A percentile compares a stretch with the other conserved stretches of the same genome.
Conservation (phyloP, 495 filamentous ascomycete genomes). For the Gamarada debralockiae region DNA sequence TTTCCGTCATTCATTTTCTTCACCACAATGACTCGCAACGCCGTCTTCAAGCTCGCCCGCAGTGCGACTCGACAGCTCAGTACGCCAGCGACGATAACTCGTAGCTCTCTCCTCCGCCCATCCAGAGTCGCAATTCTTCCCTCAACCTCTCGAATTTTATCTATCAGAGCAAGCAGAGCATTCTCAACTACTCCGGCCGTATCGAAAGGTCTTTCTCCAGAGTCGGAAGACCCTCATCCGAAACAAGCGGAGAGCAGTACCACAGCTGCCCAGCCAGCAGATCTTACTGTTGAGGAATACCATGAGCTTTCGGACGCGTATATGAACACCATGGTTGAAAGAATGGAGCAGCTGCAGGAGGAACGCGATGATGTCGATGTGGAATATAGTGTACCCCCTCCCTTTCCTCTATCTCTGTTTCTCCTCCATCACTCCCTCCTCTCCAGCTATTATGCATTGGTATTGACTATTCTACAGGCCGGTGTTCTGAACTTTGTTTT, state of each 20-base stretch:
- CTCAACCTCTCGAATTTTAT: neutral
- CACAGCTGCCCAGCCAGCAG: slow-evolving; percentile 7
- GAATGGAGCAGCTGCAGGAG: slow-evolving; percentile 62
- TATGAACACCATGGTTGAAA: slow-evolving; percentile 57
- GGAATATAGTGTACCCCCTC: slow-evolving; percentile 46
- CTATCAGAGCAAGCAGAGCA: neutral
- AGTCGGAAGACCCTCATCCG: slow-evolving; percentile 20
- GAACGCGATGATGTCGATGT: slow-evolving; percentile 62
- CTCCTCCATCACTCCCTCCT: neutral
- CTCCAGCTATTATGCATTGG: neutral
- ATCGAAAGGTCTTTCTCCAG: slow-evolving; percentile 26
- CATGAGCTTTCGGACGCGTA: slow-evolving; percentile 45
- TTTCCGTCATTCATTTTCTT: slow-evolving; percentile 7
- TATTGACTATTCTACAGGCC: slow-evolving; percentile 43
- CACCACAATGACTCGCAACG: slow-evolving; percentile 14
- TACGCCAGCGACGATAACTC: neutral
- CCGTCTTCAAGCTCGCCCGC: slow-evolving; percentile 8
- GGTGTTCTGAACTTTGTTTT: slow-evolving; percentile 76
- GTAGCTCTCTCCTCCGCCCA: neutral
- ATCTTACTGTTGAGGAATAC: slow-evolving; percentile 32
- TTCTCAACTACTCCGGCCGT: slow-evolving; percentile 3
- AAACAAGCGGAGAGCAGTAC: slow-evolving; percentile 13
- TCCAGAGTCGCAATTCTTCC: neutral
- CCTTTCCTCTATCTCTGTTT: no score
- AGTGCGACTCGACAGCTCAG: neutral